Evolutionary conservation across 176 grass and related monocot genomes (phyloP), one percentile per base, ranked within the genome.

Genomic region (Echinochloa phyllopogon): DNA sequence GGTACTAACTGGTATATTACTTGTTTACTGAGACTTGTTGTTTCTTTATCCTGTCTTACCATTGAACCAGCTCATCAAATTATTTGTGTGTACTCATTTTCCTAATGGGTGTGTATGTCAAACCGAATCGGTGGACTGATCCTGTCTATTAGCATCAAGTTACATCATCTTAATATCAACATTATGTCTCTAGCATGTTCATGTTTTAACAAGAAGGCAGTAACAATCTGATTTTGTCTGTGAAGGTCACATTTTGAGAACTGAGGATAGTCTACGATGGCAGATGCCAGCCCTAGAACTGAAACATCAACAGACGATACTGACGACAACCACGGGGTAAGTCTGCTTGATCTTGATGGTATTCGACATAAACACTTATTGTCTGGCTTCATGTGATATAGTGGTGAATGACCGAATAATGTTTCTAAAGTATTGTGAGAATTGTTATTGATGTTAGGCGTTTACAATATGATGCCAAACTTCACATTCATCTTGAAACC

Each of bases 291-390:
- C 72, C 96, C 96, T 75, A 89, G 87, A 80, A 95, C 93, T 80
- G 96, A 98, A 71, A 98, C 93, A 48, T 98, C 96, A 45, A 94
- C 96, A 65, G 96, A 95, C 85, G 96, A 98, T 77, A 79, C 89
- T 27, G 93, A 98, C 47, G 96, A 98, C 77, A 88, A 90, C 50
- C 87, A 88, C 9, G 72, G 11, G 85, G 93, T 90, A 60, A 80
- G 86, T 88, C 17, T 63, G 29, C 38, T 58, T 79, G 47, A 83
- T 36, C 21, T 45, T 57, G 49, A 79, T 61, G 36, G 51, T 76
- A 17, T 84, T 66, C 10, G 10, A 24, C 10, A 13, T 5, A 53
- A 66, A 65, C n/a, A 89, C 10, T 10, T 80, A 58, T 80, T 56
- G 4, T 67, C 39, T 80, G 27, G 24, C 21, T 85, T 74, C 57